These are phyloP conservation scores for Dissophora ornata DNA, from an alignment of 192 early-diverging fungal species.

Conservation along the genomic window DNA sequence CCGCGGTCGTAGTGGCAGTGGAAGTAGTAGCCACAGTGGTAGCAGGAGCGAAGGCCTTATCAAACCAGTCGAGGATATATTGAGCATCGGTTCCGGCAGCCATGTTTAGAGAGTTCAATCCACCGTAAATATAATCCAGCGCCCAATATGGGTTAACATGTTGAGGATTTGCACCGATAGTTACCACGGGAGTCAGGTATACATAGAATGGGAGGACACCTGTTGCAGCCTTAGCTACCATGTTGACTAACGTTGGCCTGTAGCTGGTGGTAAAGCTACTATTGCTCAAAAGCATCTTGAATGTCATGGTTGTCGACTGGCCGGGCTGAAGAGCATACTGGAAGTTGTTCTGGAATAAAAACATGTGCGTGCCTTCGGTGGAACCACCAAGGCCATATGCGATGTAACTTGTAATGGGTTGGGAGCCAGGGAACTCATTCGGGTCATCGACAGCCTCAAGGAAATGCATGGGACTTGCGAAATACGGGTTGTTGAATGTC, in stretches of 20 bases:
- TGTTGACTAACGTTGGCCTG: too few species aligned
- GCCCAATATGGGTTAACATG: too few species aligned
- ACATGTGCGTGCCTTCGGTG: too few species aligned
- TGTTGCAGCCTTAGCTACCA: too few species aligned
- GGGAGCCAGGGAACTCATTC: not conserved
- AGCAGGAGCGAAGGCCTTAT: too few species aligned
- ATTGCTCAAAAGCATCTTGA: too few species aligned
- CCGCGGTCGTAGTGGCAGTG: too few species aligned
- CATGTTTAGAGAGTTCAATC: not conserved
- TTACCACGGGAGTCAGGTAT: too few species aligned
- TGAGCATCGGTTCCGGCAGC: constrained; percentile 1
- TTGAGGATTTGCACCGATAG: too few species aligned
- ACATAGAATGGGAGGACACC: too few species aligned
- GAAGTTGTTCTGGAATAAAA: not conserved
- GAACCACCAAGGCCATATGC: constrained; percentile 54
- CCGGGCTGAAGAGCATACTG: not conserved
- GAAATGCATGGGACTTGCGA: not conserved
- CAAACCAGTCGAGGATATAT: not conserved
- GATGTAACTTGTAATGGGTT: not conserved
- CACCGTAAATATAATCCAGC: not conserved
- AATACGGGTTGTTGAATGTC: not conserved
- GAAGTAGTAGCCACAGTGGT: too few species aligned
- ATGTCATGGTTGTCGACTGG: not conserved
- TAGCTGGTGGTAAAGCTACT: too few species aligned
- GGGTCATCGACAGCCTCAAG: not conserved